Evolutionary conservation across 2,329 filamentous ascomycete genomes (phyloP).

Genomic region (Camillea tinctor): DNA sequence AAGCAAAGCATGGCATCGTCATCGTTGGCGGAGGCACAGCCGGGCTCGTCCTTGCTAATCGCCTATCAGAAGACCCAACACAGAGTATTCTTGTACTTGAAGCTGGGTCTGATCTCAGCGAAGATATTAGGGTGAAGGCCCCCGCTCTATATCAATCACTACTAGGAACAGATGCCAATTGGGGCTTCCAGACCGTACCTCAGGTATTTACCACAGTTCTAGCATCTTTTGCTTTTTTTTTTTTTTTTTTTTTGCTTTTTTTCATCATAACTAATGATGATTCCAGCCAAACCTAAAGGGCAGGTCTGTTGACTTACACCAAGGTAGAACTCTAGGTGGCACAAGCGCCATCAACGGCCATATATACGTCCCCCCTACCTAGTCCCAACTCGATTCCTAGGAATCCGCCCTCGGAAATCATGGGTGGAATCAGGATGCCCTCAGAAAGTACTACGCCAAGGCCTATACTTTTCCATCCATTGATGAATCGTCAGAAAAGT

Average conservation of each 20-base stretch:
- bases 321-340: slow-evolving; percentile 7
- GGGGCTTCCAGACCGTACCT: slow-evolving; percentile 8
- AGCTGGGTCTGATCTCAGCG: slow-evolving; percentile 12
- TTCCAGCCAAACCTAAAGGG: slow-evolving; percentile 1
- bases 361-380: slow-evolving; percentile 3
- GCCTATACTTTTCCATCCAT: slow-evolving; percentile 7
- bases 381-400: slow-evolving; percentile 32
- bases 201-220: no score
- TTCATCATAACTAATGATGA: background rate
- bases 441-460: slow-evolving; percentile 32
- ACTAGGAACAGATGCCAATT: slow-evolving; percentile 9
- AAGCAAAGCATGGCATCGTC: slow-evolving; percentile 11
- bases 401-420: slow-evolving; percentile 36
- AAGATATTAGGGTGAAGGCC: slow-evolving; percentile 10
- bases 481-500: background rate
- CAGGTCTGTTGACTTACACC: background rate
- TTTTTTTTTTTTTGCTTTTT: no score
- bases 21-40: slow-evolving; percentile 13
- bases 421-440: slow-evolving; percentile 36
- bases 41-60: slow-evolving; percentile 13
- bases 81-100: slow-evolving; percentile 17
- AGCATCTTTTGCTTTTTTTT: no score
- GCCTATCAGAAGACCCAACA: slow-evolving; percentile 14
- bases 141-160: slow-evolving; percentile 10
- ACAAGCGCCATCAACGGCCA: slow-evolving; percentile 9